Conservation (phyloP, 75 land plant species). For the Azolla pinnata region DNA sequence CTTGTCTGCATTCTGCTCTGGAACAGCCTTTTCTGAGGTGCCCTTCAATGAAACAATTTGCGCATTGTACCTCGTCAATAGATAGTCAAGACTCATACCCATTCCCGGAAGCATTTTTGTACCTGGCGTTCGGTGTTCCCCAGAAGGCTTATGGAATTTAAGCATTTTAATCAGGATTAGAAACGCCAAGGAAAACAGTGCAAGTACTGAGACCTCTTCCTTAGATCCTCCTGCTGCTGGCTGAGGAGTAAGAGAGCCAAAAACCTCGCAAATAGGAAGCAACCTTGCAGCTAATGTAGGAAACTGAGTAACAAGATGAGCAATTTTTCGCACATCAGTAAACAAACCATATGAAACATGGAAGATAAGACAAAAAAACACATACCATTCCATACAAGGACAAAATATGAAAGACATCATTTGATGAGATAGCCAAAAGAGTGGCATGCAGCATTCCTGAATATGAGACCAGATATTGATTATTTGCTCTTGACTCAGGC, state of each 20-base stretch:
- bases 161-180: constrained; percentile 71
- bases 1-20: too few species aligned
- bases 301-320: constrained; percentile 38
- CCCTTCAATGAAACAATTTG: constrained; percentile 25
- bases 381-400: constrained; percentile 84
- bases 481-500: constrained; percentile 41
- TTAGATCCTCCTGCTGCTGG: constrained; percentile 36
- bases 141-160: constrained; percentile 86
- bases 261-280: constrained; percentile 89
- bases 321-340: neutral
- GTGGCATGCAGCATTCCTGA: constrained; percentile 66
- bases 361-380: neutral
- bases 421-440: constrained; percentile 50
- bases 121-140: constrained; percentile 60
- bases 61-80: constrained; percentile 53
- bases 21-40: neutral
- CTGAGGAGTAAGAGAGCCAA: constrained; percentile 66
- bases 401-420: constrained; percentile 74
- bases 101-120: constrained; percentile 62
- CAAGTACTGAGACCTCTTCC: constrained; percentile 55
- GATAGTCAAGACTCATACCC: constrained; percentile 79
- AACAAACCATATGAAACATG: neutral
- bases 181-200: constrained; percentile 77
- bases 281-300: constrained; percentile 79
- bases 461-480: constrained; percentile 47